These are phyloP conservation scores for Annona squamosa DNA, from an alignment of 164 flowering plant genomes.

Conservation along the genomic window DNA sequence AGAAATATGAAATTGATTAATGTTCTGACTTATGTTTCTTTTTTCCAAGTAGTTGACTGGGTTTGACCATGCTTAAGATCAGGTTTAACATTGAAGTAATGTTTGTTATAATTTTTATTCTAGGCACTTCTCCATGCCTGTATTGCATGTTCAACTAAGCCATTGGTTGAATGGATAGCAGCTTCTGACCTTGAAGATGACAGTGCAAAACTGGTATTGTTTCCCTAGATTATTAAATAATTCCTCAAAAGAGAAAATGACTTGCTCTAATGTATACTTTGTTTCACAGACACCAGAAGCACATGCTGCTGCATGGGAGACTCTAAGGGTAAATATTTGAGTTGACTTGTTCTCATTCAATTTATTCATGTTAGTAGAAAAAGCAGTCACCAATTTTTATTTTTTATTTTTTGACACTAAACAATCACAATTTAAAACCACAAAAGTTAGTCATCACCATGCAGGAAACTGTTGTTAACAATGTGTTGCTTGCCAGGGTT, in stretches of 20 bases:
- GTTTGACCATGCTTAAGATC: too few relatives aligned
- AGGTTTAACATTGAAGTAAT: too few relatives aligned
- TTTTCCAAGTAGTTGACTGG: too few relatives aligned
- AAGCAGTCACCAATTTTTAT: background rate
- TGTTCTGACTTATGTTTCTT: too few relatives aligned
- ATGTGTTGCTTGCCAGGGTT: constrained; percentile 44
- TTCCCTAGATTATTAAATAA: background rate
- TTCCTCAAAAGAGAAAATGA: background rate
- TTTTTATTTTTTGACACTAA: too few relatives aligned
- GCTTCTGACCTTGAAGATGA: constrained; percentile 98
- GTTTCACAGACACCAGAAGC: constrained; percentile 71
- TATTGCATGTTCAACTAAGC: constrained; percentile 80
- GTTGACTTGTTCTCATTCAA: background rate
- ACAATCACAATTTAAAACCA: too few relatives aligned
- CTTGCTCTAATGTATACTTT: background rate
- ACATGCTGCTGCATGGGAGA: constrained; percentile 88
- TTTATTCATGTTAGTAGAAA: background rate
- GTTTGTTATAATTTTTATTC: background rate
- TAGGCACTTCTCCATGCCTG: constrained; percentile 98
- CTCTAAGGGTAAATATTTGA: constrained; percentile 45
- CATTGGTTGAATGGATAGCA: constrained; percentile 89
- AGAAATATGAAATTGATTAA: too few relatives aligned
- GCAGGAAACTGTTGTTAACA: constrained; percentile 1
- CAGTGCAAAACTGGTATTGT: constrained; percentile 52
- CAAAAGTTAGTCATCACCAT: background rate